A percentile compares a stretch with the other conserved stretches of the same genome.
Evolutionary conservation across 352 stramenopile genomes (phyloP).

Genomic region (Thalassiosira exigua): DNA sequence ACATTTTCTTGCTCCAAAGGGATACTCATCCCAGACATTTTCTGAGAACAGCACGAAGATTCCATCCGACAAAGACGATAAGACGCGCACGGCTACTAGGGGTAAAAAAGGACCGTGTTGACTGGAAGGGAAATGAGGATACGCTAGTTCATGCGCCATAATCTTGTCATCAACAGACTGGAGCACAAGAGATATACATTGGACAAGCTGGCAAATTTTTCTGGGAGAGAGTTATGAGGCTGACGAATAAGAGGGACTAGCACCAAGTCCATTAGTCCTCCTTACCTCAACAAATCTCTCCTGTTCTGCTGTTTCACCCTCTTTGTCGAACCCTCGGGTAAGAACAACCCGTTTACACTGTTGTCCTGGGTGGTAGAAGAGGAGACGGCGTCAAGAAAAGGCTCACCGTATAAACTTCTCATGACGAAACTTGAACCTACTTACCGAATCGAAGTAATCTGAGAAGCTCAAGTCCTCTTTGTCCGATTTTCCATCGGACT

Average conservation of each 20-base stretch:
- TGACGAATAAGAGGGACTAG: too few species aligned
- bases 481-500: conserved; percentile 18
- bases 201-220: conserved; percentile 70
- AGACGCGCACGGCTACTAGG: conserved; percentile 61
- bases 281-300: conserved; percentile 55
- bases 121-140: conserved; percentile 24
- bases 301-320: conserved; percentile 18
- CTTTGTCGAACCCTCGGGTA: conserved; percentile 30
- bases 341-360: conserved; percentile 67
- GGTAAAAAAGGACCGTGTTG: conserved; percentile 70
- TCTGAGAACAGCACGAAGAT: conserved; percentile 72
- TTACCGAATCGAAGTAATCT: conserved; percentile 82
- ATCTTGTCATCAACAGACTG: conserved; percentile 60
- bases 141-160: conserved; percentile 17
- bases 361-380: too few species aligned
- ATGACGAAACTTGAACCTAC: too few species aligned
- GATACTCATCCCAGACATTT: conserved; percentile 69
- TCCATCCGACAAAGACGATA: conserved; percentile 73
- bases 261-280: too few species aligned
- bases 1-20: conserved; percentile 61
- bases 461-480: conserved; percentile 45
- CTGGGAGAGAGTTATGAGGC: too few species aligned
- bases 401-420: too few species aligned
- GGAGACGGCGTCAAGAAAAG: too few species aligned
- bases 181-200: conserved; percentile 74